Conservation (phyloP, 2,329 filamentous ascomycete species). For the Hypomyces rosellus region DNA sequence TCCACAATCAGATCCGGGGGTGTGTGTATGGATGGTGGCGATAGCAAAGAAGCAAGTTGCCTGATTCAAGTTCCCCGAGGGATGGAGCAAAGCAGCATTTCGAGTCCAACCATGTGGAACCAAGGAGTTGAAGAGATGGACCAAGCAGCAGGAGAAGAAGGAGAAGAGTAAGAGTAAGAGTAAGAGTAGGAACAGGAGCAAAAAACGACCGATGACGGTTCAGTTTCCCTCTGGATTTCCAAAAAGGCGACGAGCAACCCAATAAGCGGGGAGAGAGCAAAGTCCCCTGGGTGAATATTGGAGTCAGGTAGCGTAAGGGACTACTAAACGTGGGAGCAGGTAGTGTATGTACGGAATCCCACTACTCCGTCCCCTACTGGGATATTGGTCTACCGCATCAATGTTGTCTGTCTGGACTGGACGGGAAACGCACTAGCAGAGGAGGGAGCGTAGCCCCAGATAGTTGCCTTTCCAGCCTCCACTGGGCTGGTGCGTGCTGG, state of each 20-base stretch:
- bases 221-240: background rate
- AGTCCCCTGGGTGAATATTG: slow-evolving; percentile 8
- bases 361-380: slow-evolving; percentile 6
- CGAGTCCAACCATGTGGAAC: too few species aligned
- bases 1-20: background rate
- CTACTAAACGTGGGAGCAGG: slow-evolving; percentile 1
- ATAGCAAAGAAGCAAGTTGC: background rate
- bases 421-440: slow-evolving; percentile 11
- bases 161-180: background rate
- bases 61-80: background rate
- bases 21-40: background rate
- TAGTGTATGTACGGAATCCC: background rate
- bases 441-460: slow-evolving; percentile 10
- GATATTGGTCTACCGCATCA: slow-evolving; percentile 8
- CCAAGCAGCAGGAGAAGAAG: background rate
- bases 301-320: background rate
- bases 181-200: slow-evolving; percentile 1
- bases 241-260: slow-evolving; percentile 5
- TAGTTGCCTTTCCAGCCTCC: slow-evolving; percentile 10
- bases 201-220: background rate
- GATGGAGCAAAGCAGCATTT: too few species aligned
- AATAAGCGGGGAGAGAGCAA: slow-evolving; percentile 10
- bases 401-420: slow-evolving; percentile 6
- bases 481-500: slow-evolving; percentile 7
- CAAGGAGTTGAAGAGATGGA: background rate